These are phyloP conservation scores for Salvia hispanica DNA, from an alignment of 257 asterid species.

Conservation along the genomic window DNA sequence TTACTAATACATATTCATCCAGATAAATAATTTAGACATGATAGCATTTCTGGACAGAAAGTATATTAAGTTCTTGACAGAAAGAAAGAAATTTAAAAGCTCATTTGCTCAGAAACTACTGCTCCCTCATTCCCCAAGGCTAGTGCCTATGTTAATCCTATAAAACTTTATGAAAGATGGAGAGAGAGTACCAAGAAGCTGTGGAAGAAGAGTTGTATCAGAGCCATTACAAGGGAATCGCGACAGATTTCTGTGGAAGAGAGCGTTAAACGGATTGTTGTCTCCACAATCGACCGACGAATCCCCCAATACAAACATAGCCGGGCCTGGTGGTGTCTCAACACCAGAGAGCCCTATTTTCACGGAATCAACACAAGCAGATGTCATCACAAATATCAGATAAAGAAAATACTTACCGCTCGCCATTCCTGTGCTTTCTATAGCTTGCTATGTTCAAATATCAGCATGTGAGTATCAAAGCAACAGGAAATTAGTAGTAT, in stretches of 20 bases:
- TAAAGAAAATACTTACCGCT: conserved; percentile 23
- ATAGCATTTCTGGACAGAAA: too few species aligned
- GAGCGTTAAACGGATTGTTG: conserved; percentile 53
- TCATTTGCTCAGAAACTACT: too few species aligned
- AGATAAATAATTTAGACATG: too few species aligned
- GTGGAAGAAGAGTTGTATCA: conserved; percentile 63
- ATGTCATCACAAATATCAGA: conserved; percentile 24
- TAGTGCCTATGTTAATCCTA: too few species aligned
- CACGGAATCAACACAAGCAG: conserved; percentile 24
- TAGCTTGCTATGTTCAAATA: too few species aligned
- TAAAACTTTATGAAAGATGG: background rate
- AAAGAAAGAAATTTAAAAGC: too few species aligned
- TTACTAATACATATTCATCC: too few species aligned
- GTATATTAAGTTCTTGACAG: too few species aligned
- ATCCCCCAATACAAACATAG: conserved; percentile 67
- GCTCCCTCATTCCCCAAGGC: too few species aligned
- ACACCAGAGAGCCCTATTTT: conserved; percentile 28
- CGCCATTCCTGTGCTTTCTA: conserved; percentile 30
- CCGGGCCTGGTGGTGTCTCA: conserved; percentile 35
- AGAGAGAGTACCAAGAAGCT: conserved; percentile 54
- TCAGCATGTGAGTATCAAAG: background rate
- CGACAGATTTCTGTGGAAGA: conserved; percentile 43
- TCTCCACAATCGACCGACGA: conserved; percentile 73
- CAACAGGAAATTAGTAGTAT: background rate
- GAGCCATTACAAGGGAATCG: conserved; percentile 70